phyloP scores from a whole-genome alignment of 495 filamentous ascomycete species.

The Evansstolkia leycettana region DNA sequence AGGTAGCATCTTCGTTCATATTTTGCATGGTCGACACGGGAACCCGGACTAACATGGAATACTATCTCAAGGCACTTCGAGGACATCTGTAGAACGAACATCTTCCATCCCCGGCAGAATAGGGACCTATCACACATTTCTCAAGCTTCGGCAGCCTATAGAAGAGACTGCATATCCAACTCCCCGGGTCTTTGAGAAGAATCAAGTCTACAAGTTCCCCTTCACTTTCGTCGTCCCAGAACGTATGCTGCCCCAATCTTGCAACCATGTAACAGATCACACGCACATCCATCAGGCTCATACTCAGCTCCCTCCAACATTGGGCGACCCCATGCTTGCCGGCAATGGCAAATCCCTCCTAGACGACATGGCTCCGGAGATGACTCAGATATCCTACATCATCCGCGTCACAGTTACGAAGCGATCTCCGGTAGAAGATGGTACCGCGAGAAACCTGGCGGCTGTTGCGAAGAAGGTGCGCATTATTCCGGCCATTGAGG shows the following conservation, averaged over 20 bases:
- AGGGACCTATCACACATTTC: conserved; percentile 50
- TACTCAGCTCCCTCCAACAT: conserved; percentile 63
- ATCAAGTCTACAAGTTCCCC: conserved; percentile 56
- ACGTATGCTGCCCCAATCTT: conserved; percentile 50
- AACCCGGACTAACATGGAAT: conserved; percentile 16
- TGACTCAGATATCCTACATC: conserved; percentile 64
- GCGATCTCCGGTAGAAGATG: conserved; percentile 16
- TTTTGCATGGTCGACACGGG: conserved; percentile 6
- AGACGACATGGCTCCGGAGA: conserved; percentile 78
- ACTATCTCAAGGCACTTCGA: conserved; percentile 30
- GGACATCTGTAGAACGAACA: conserved; percentile 39
- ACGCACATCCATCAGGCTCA: conserved; percentile 57
- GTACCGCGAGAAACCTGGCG: conserved; percentile 28
- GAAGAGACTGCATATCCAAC: conserved; percentile 54
- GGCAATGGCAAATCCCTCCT: conserved; percentile 35
- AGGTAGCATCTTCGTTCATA: conserved; percentile 31
- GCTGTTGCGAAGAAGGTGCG: conserved; percentile 51
- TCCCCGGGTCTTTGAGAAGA: conserved; percentile 54
- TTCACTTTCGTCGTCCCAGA: conserved; percentile 84
- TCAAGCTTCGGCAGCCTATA: conserved; percentile 75
- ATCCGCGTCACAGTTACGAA: conserved; percentile 47
- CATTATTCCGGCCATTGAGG: conserved; percentile 61
- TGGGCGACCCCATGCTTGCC: conserved; percentile 55
- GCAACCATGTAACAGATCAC: conserved; percentile 43
- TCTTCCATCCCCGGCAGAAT: conserved; percentile 35